Percentiles rank a stretch among this genome's conserved stretches.
phyloP scores from a whole-genome alignment of 2,329 filamentous ascomycete species.

The Lizonia empirigonia region DNA sequence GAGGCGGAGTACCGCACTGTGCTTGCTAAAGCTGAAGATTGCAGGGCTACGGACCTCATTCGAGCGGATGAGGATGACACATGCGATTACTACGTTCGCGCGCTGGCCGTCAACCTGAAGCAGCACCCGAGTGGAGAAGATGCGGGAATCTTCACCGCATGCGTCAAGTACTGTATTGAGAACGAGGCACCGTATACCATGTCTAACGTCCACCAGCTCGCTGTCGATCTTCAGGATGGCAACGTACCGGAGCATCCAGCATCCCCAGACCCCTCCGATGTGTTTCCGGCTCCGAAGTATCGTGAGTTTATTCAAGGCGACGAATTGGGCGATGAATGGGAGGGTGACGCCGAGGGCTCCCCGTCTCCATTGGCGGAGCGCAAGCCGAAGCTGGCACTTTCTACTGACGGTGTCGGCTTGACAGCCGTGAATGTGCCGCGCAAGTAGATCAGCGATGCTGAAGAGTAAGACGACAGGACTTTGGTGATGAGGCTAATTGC shows the following conservation, averaged over 20 bases:
- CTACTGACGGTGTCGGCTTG: neutral
- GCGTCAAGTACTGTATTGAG: constrained; percentile 33
- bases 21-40: constrained; percentile 20
- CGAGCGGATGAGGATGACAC: constrained; percentile 5
- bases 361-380: neutral
- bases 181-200: constrained; percentile 19
- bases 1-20: neutral
- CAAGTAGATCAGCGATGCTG: neutral
- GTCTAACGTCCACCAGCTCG: constrained; percentile 21
- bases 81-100: constrained; percentile 25
- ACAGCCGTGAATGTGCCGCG: neutral
- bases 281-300: neutral
- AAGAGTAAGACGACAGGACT: neutral
- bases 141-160: constrained; percentile 36
- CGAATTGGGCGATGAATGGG: neutral
- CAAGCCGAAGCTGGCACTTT: neutral
- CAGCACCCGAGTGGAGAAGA: constrained; percentile 22
- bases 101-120: constrained; percentile 21
- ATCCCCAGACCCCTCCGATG: neutral
- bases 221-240: constrained; percentile 15
- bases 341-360: too few species aligned
- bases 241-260: constrained; percentile 1
- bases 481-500: neutral
- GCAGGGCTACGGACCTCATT: constrained; percentile 31
- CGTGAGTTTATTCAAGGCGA: neutral